Evolutionary conservation across 331 rosid genomes (phyloP).

Genomic region (Telfairia occidentalis): DNA sequence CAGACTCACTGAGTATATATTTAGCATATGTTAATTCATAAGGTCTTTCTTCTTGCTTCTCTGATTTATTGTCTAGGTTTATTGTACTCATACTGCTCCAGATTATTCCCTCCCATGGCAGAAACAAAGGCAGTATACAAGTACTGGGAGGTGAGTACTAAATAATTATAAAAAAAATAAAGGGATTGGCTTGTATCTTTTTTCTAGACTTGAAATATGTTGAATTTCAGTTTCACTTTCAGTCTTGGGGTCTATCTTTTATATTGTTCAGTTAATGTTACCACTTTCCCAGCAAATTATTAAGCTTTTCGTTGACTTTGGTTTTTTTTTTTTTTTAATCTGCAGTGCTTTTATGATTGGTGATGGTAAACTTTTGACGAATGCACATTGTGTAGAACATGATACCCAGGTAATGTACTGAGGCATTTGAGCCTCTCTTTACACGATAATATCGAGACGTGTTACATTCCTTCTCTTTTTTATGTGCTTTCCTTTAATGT

Average conservation of each 20-base stretch:
- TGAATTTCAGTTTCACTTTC: not conserved
- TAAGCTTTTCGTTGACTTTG: not conserved
- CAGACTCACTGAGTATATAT: not conserved
- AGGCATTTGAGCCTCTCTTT: not conserved
- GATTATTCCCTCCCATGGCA: slow-evolving; percentile 99
- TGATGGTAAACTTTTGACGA: slow-evolving; percentile 74
- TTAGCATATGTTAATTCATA: slow-evolving; percentile 2
- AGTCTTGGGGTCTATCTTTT: not conserved
- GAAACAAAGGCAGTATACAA: slow-evolving; percentile 87
- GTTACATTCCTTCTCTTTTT: not conserved
- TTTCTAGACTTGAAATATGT: not conserved
- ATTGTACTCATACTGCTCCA: slow-evolving; percentile 93
- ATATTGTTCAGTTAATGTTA: slow-evolving; percentile 1
- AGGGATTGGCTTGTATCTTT: not conserved
- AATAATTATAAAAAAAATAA: slow-evolving; percentile 9
- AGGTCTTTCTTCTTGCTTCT: slow-evolving; percentile 12
- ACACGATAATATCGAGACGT: not conserved
- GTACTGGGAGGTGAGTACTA: slow-evolving; percentile 87
- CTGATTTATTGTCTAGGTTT: slow-evolving; percentile 45
- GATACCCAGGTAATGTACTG: slow-evolving; percentile 65
- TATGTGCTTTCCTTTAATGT: not conserved
- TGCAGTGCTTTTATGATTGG: slow-evolving; percentile 98
- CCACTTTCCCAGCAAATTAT: not conserved
- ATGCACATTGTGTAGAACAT: slow-evolving; percentile 97
- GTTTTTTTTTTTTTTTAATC: not conserved